A percentile compares a stretch with the other conserved stretches of the same genome.
Conservation (phyloP, 2,329 filamentous ascomycete genomes). For the Fusarium sp. region DNA sequence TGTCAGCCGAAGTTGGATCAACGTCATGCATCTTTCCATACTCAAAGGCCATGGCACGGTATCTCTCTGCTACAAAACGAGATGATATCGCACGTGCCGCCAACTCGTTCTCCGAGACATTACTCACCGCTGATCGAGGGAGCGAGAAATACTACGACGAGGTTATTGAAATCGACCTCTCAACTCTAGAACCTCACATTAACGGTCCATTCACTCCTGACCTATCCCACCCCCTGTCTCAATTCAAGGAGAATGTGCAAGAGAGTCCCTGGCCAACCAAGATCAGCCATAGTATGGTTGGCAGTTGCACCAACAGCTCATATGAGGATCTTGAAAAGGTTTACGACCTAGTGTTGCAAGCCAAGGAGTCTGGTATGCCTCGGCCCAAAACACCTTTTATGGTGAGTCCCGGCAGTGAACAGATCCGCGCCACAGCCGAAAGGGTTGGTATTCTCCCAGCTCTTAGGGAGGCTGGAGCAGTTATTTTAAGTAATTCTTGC, state of each 20-base stretch:
- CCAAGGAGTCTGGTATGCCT: slow-evolving; percentile 83
- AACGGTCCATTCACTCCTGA: slow-evolving; percentile 99
- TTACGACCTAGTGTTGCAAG: slow-evolving; percentile 83
- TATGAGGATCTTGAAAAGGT: slow-evolving; percentile 93
- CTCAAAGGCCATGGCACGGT: slow-evolving; percentile 51
- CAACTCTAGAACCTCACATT: slow-evolving; percentile 94
- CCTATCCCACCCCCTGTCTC: slow-evolving; percentile 95
- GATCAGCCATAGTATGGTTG: slow-evolving; percentile 96
- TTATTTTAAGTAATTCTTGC: slow-evolving; percentile 66
- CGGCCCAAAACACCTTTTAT: slow-evolving; percentile 95
- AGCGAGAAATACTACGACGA: slow-evolving; percentile 52
- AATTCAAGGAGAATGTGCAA: slow-evolving; percentile 94
- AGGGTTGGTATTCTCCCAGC: slow-evolving; percentile 92
- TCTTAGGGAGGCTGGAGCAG: slow-evolving; percentile 94
- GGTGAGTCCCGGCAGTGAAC: slow-evolving; percentile 95
- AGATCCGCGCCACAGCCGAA: slow-evolving; percentile 92
- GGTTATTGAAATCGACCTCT: slow-evolving; percentile 58
- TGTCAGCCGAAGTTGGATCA: slow-evolving; percentile 55
- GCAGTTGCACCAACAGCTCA: slow-evolving; percentile 94
- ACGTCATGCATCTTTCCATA: slow-evolving; percentile 56
- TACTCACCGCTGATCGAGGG: slow-evolving; percentile 31
- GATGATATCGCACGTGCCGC: slow-evolving; percentile 35
- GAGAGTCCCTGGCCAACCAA: slow-evolving; percentile 91
- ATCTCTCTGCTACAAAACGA: slow-evolving; percentile 51
- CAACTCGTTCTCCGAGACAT: background rate